phyloP scores from a whole-genome alignment of 2,329 filamentous ascomycete genomes.

The Akanthomyces uredinophilus region DNA sequence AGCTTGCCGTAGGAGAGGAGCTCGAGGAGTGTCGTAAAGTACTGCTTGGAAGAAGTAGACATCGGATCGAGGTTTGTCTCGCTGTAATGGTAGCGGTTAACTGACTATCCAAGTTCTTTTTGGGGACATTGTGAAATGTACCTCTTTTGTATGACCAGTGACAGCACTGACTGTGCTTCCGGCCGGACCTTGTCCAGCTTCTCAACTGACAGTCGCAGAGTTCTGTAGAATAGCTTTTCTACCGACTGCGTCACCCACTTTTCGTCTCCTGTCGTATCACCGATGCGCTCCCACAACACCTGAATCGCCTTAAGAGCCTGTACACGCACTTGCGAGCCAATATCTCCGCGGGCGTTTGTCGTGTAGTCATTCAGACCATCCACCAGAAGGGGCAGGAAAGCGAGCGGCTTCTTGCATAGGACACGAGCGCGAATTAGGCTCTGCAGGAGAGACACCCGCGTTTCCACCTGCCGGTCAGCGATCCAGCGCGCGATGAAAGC shows the following conservation, averaged over 20 bases:
- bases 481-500: slow-evolving; percentile 50
- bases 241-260: slow-evolving; percentile 28
- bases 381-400: slow-evolving; percentile 42
- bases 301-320: slow-evolving; percentile 74
- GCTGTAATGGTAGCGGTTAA: neutral
- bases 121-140: slow-evolving; percentile 27
- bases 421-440: slow-evolving; percentile 45
- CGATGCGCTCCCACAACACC: slow-evolving; percentile 48
- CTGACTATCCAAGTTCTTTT: too few species aligned
- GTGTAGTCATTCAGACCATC: slow-evolving; percentile 82
- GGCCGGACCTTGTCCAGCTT: slow-evolving; percentile 83
- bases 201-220: slow-evolving; percentile 71
- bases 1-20: slow-evolving; percentile 37
- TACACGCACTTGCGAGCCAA: slow-evolving; percentile 79
- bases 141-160: slow-evolving; percentile 40
- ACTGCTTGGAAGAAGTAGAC: slow-evolving; percentile 53
- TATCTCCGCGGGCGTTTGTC: slow-evolving; percentile 80
- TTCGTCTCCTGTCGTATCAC: slow-evolving; percentile 17
- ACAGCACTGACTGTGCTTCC: slow-evolving; percentile 54
- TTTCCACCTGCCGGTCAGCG: slow-evolving; percentile 45
- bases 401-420: slow-evolving; percentile 34
- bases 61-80: slow-evolving; percentile 30
- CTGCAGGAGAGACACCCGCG: slow-evolving; percentile 49
- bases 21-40: slow-evolving; percentile 52
- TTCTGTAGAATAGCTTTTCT: slow-evolving; percentile 40